phyloP scores from a whole-genome alignment of 2,329 filamentous ascomycete species.

The Trichoderma lentiforme region DNA sequence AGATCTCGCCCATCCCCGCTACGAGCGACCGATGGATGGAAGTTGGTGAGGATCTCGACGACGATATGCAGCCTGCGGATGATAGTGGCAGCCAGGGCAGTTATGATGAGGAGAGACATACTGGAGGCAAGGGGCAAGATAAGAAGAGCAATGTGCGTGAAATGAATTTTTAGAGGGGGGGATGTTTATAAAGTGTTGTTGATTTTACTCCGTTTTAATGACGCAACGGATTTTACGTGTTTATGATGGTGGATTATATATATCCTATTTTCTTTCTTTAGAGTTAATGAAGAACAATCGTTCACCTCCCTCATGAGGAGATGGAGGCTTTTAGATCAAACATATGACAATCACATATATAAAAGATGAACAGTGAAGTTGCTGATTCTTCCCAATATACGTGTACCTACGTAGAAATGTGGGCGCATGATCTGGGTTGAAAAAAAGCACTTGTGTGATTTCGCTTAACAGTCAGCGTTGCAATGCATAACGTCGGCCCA shows the following conservation, averaged over 20 bases:
- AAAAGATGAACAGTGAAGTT: not conserved
- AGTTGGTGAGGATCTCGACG: slow-evolving; percentile 61
- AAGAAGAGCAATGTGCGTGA: slow-evolving; percentile 3
- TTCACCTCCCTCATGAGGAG: too few relatives aligned
- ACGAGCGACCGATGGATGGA: slow-evolving; percentile 76
- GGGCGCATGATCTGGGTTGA: not conserved
- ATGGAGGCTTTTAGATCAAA: not conserved
- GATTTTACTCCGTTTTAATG: not conserved
- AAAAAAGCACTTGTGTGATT: not conserved
- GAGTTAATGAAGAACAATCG: not conserved
- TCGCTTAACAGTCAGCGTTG: not conserved
- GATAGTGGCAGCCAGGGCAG: slow-evolving; percentile 37
- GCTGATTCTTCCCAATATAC: too few relatives aligned
- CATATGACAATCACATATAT: not conserved
- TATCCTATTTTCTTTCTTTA: not conserved
- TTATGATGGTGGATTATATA: not conserved
- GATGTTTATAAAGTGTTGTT: not conserved
- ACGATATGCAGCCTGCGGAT: slow-evolving; percentile 51
- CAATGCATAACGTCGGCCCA: not conserved
- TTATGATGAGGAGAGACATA: slow-evolving; percentile 14
- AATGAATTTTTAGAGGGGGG: not conserved
- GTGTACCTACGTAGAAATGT: not conserved
- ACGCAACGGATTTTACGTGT: not conserved
- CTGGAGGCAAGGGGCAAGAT: not conserved
- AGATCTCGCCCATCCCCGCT: slow-evolving; percentile 68